Base-by-base conservation (phyloP, 129 eudicot species). In the Daucus carota region DNA sequence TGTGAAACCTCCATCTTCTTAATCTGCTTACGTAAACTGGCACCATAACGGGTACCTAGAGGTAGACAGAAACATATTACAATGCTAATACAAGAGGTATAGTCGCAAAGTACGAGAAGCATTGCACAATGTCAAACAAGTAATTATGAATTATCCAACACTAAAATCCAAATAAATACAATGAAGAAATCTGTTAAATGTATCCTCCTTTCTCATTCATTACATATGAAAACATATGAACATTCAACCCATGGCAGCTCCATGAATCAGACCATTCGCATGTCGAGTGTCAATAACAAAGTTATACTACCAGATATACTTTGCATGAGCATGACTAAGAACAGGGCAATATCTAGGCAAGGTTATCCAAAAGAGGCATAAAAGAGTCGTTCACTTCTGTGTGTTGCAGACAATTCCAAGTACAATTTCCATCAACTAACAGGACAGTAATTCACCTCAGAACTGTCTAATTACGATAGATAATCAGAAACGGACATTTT, bases 21-120 rank as follows among this genome's bases (percentile, higher is more conserved):
- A 70, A 70, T 70, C 73, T 70, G 73, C 73, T 70, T 70, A 2
- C 73, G 73, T 12, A 70, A 44, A 70, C 73, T 70, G 73, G 73
- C 73, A 70, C 73, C 73, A 70, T 70, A 70, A n/a, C 73, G 73
- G 10, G 73, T 70, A 70, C 73, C 73, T 38, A 41, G 12, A 59
- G 66, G 26, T 50, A 50, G 6, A 50, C 60, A 20, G 3, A 17
- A 50, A 50, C 60, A 18, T 20, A 50, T 50, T 17, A 47, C 57
- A 16, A 47, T 16, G 57, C 22, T 47, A 17, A 16, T 16, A 47
- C 5, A 47, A 0, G 8, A 16, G 4, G 22, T 47, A 4, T 18
- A 47, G 22, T 1, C 5, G 57, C 6, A 47, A 47, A 47, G n/a
- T 4, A 47, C 6, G 57, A 47, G n/a, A 16, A 47, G 57, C 57